Conservation (phyloP, 129 eudicot genomes). For the Saposhnikovia divaricata region DNA sequence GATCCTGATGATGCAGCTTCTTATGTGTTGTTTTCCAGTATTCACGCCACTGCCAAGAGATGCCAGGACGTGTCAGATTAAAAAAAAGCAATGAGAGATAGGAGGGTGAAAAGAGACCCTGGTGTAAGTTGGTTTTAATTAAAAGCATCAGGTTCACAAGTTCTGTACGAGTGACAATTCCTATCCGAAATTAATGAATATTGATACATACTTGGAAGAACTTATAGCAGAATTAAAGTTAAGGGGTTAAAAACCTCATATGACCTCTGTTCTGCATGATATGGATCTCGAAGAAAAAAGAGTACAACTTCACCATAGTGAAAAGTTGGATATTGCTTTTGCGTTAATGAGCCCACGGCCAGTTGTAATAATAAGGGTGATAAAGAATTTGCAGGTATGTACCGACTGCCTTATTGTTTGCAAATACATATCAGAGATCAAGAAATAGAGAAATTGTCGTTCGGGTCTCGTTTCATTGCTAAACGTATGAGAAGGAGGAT, state of each 20-base stretch:
- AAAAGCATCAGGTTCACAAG: slow-evolving; percentile 60
- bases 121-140: slow-evolving; percentile 91
- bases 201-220: slow-evolving; percentile 46
- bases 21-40: slow-evolving; percentile 62
- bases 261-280: slow-evolving; percentile 10
- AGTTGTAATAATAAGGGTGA: slow-evolving; percentile 9
- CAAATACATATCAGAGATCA: slow-evolving; percentile 5
- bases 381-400: slow-evolving; percentile 16
- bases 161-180: slow-evolving; percentile 53
- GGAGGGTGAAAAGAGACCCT: slow-evolving; percentile 67
- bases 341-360: slow-evolving; percentile 1
- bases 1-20: slow-evolving; percentile 78
- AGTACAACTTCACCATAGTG: slow-evolving; percentile 13
- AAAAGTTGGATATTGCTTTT: slow-evolving; percentile 13
- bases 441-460: slow-evolving; percentile 10
- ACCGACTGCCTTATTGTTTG: slow-evolving; percentile 8
- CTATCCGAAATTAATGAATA: slow-evolving; percentile 51
- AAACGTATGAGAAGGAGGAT: no score
- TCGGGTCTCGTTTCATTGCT: no score
- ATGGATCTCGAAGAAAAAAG: slow-evolving; percentile 16
- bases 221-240: slow-evolving; percentile 45
- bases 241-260: background rate
- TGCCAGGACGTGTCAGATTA: slow-evolving; percentile 61
- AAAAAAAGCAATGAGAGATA: slow-evolving; percentile 60
- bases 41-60: slow-evolving; percentile 62